Evolutionary conservation across 1,139 yeast genomes (phyloP).

Genomic region (Geotrichum carabidarum): DNA sequence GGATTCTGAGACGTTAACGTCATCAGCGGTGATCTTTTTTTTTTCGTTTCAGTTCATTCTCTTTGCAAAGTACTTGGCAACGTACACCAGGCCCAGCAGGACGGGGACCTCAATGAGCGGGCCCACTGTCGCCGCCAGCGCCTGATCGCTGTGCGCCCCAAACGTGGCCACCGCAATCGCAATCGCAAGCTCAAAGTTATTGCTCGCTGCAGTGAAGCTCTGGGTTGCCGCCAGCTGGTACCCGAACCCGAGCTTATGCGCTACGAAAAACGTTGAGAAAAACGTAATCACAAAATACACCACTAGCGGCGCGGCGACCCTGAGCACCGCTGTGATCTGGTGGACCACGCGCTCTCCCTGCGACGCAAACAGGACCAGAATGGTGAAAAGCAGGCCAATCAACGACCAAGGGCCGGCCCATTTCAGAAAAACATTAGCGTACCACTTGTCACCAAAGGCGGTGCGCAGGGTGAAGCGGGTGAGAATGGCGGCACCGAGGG

Average conservation of each 20-base stretch:
- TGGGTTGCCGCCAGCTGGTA: constrained; percentile 48
- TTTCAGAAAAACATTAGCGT: constrained; percentile 39
- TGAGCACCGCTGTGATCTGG: constrained; percentile 48
- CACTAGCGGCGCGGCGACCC: constrained; percentile 50
- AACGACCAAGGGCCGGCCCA: constrained; percentile 48
- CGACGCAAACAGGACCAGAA: constrained; percentile 49
- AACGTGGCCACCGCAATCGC: constrained; percentile 53
- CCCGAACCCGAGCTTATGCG: constrained; percentile 36
- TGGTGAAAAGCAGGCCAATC: constrained; percentile 51
- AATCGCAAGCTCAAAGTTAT: constrained; percentile 51
- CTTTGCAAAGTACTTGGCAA: constrained; percentile 38
- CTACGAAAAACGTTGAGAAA: constrained; percentile 41
- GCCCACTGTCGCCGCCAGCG: constrained; percentile 58
- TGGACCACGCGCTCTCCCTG: constrained; percentile 50
- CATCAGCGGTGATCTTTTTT: too few relatives aligned
- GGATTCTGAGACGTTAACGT: too few relatives aligned
- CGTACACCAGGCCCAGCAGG: constrained; percentile 43
- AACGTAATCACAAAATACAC: constrained; percentile 49
- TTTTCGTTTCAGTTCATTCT: neutral
- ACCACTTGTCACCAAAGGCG: constrained; percentile 35
- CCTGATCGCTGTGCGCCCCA: constrained; percentile 51
- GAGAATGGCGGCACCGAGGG: constrained; percentile 46
- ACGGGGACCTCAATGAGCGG: constrained; percentile 56
- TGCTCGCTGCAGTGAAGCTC: constrained; percentile 55
- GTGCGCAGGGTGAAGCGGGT: constrained; percentile 39